phyloP scores from a whole-genome alignment of 768 basidiomycete genomes.

The Mycena epipterygia region DNA sequence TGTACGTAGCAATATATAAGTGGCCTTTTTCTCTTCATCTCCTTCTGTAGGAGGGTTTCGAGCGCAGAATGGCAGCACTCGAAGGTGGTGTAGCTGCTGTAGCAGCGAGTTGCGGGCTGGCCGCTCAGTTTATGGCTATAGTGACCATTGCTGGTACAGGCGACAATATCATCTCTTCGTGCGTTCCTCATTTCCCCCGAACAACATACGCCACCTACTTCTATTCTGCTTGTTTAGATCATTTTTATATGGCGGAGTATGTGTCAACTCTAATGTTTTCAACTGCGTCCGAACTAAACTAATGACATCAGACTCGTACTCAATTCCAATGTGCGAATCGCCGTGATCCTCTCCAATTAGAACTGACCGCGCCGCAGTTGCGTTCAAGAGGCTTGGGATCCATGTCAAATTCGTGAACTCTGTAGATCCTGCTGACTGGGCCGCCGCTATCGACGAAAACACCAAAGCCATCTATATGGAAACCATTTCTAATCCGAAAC shows the following conservation, averaged over 20 bases:
- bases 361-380: no score
- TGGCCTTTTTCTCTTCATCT: no score
- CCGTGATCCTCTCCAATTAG: no score
- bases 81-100: slow-evolving; percentile 1
- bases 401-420: slow-evolving; percentile 64
- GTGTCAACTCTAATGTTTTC: no score
- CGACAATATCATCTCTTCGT: background rate
- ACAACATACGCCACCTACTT: no score
- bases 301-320: background rate
- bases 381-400: slow-evolving; percentile 55
- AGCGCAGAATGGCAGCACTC: background rate
- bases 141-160: background rate
- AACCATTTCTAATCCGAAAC: slow-evolving; percentile 73
- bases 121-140: background rate
- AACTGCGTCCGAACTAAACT: no score
- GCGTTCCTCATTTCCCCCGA: background rate
- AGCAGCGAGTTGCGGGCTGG: background rate
- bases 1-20: no score
- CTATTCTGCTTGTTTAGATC: no score
- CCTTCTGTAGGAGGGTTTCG: background rate
- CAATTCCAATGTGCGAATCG: slow-evolving; percentile 4
- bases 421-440: slow-evolving; percentile 62
- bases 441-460: slow-evolving; percentile 67
- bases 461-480: slow-evolving; percentile 72
- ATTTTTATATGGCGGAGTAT: background rate